A percentile compares a stretch with the other conserved stretches of the same genome.
Evolutionary conservation across 1,284 basidiomycete genomes (phyloP).

Genomic region (Hemileia vastatrix): DNA sequence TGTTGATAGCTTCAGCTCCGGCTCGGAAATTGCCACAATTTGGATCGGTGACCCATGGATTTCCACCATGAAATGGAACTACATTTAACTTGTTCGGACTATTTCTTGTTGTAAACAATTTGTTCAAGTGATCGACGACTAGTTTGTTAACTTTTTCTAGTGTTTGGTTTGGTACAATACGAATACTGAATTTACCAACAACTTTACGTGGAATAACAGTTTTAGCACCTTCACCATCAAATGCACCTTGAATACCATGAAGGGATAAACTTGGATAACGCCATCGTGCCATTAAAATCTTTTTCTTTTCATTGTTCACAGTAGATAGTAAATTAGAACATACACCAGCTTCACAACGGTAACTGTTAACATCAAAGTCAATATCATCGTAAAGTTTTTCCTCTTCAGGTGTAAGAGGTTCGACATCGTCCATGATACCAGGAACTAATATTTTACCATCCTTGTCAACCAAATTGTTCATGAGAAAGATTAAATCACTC

Average conservation of each 20-base stretch:
- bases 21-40: conserved; percentile 50
- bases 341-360: no score
- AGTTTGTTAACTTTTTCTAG: conserved; percentile 45
- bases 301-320: no score
- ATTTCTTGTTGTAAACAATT: conserved; percentile 37
- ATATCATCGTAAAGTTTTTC: conserved; percentile 50
- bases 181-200: conserved; percentile 52
- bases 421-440: conserved; percentile 82
- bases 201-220: conserved; percentile 92
- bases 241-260: conserved; percentile 96
- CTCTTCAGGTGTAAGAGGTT: conserved; percentile 66
- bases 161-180: conserved; percentile 73
- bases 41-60: conserved; percentile 43
- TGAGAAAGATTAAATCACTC: conserved; percentile 65
- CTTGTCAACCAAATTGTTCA: conserved; percentile 68
- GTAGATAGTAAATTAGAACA: no score
- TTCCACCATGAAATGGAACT: conserved; percentile 35
- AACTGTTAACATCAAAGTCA: conserved; percentile 50
- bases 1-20: conserved; percentile 73
- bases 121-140: conserved; percentile 37
- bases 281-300: no score
- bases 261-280: conserved; percentile 72
- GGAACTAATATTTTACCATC: conserved; percentile 79
- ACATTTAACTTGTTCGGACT: conserved; percentile 41
- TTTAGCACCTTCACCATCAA: conserved; percentile 61